Base-by-base conservation (phyloP, 352 stramenopile species). In the Phytophthora tentaculata region DNA sequence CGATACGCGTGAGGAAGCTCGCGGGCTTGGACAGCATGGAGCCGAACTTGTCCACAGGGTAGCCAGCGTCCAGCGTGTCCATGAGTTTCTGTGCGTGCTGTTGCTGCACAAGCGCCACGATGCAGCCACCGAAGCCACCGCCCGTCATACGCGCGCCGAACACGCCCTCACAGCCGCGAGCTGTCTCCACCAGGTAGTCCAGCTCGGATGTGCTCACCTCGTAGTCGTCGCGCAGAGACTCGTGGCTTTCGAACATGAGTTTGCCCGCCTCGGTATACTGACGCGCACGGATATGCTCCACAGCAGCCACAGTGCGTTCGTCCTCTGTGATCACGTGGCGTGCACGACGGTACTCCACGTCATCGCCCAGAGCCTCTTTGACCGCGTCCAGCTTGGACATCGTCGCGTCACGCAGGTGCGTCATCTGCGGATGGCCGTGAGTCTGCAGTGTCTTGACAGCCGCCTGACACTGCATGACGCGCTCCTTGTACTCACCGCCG, bases 51-150 rank as follows among this genome's bases (percentile, higher is more conserved):
- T 64, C 65, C 35, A 29, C 49, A 29, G 95, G 88, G 80, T 98
- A 98, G 22, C 92, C 82, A 7, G 75, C 51, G 62, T 93, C 82
- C 45, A 90, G 65, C 62, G 72, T 82, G 13, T 62, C 67, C 32
- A 98, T 81, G 45, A 92, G 76, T 52, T 84, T 78, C 52, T 92
- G 67, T 5, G 71, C 80, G 61, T 90, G 67, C 13, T 86, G 81
- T 26, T 79, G 58, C 53, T 91, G 83, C 56, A 98, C 88, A 32
- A 99, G 83, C 37, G 94, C 98, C 29, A 99, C 92, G 29, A 97
- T 98, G 79, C 97, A 99, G 10, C 97, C 96, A 43, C 96, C 96
- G 84, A 99, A 99, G 57, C 97, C 97, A 41, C 92, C 97, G 53
- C 96, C 97, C 1, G 96, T 99, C 64, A 99, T 96, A 49, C 96